phyloP scores from a whole-genome alignment of 768 basidiomycete genomes.

The Sporobolomyces phaffii region DNA sequence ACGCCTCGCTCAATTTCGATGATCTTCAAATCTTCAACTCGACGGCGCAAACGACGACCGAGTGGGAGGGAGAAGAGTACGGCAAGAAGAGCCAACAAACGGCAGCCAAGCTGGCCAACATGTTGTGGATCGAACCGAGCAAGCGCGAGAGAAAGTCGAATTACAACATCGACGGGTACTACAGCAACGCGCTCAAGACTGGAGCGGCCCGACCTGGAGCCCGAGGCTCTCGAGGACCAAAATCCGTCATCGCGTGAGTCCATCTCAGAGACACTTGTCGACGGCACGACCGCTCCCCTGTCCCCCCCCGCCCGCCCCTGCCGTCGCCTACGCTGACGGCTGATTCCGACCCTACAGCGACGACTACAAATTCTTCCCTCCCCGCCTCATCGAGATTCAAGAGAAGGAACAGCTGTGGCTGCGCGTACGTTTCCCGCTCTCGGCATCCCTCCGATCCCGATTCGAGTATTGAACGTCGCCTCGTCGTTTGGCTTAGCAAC shows the following conservation, averaged over 20 bases:
- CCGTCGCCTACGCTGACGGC: background rate
- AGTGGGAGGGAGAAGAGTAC: constrained; percentile 43
- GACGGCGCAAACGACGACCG: constrained; percentile 31
- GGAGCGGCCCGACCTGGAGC: constrained; percentile 55
- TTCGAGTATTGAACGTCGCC: no score
- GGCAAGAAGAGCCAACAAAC: constrained; percentile 25
- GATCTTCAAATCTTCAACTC: constrained; percentile 96
- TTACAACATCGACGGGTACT: constrained; percentile 91
- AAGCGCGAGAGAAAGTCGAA: constrained; percentile 91
- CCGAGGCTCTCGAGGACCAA: constrained; percentile 76
- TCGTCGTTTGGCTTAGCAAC: constrained; percentile 50
- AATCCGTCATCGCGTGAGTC: constrained; percentile 74
- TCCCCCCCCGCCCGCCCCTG: no score
- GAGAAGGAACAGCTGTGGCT: constrained; percentile 77
- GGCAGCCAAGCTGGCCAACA: constrained; percentile 19
- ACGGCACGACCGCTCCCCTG: no score
- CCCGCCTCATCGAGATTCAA: constrained; percentile 69
- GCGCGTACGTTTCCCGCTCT: constrained; percentile 52
- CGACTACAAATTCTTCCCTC: constrained; percentile 95
- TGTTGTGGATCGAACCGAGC: constrained; percentile 65
- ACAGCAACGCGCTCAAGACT: constrained; percentile 79
- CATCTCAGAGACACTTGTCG: no score
- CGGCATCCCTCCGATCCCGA: no score
- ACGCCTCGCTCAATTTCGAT: constrained; percentile 85
- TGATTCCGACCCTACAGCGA: constrained; percentile 53